Percentiles rank a stretch among this genome's conserved stretches.
Conservation (phyloP, 345 rosid genomes). For the Microthlaspi erraticum region DNA sequence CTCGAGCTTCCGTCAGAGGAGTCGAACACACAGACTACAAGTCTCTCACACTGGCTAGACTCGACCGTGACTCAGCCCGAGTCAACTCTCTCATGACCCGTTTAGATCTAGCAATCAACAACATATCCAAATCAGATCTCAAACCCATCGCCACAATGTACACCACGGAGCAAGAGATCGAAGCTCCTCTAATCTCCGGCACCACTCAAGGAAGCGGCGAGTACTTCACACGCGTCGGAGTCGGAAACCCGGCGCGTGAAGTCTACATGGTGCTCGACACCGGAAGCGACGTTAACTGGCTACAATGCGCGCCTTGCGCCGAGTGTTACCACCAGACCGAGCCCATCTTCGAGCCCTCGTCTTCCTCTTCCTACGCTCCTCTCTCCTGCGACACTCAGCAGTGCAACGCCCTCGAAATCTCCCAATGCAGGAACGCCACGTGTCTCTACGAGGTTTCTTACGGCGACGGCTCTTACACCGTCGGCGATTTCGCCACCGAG, state of each 20-base stretch:
- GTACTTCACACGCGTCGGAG: slow-evolving; percentile 84
- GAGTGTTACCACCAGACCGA: slow-evolving; percentile 88
- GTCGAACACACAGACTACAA: slow-evolving; percentile 60
- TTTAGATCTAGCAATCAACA: slow-evolving; percentile 55
- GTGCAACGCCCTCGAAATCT: slow-evolving; percentile 70
- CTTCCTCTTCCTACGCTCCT: slow-evolving; percentile 67
- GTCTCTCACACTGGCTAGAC: slow-evolving; percentile 64
- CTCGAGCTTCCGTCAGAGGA: slow-evolving; percentile 54
- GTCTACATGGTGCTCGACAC: slow-evolving; percentile 83
- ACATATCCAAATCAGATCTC: slow-evolving; percentile 57
- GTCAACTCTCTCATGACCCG: slow-evolving; percentile 60
- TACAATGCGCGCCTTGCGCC: slow-evolving; percentile 89
- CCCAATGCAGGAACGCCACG: slow-evolving; percentile 66
- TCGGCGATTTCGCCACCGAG: slow-evolving; percentile 84
- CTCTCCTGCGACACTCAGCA: slow-evolving; percentile 65
- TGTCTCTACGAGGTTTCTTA: slow-evolving; percentile 88
- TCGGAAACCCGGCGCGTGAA: slow-evolving; percentile 75
- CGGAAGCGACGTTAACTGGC: slow-evolving; percentile 92
- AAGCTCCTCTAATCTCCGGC: slow-evolving; percentile 75
- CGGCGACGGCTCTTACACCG: slow-evolving; percentile 91
- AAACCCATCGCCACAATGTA: slow-evolving; percentile 43
- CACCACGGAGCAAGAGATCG: slow-evolving; percentile 39
- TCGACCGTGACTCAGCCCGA: slow-evolving; percentile 74
- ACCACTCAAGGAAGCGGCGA: slow-evolving; percentile 92
- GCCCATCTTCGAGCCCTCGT: slow-evolving; percentile 77